Evolutionary conservation across 1,284 basidiomycete genomes (phyloP).

Genomic region (Ganoderma multipileum): DNA sequence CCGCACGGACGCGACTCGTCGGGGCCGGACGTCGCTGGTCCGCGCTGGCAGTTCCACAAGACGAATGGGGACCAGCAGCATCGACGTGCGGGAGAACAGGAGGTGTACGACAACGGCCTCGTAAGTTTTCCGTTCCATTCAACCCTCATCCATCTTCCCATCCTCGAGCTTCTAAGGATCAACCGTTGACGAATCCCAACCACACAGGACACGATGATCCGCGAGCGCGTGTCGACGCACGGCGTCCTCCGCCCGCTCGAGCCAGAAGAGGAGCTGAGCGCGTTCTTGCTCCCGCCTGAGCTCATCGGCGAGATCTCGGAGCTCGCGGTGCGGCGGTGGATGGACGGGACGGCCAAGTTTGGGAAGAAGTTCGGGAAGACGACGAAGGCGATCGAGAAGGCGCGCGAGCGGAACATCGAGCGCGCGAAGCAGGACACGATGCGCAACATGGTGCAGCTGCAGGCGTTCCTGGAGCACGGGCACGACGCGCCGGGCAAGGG

Average conservation of each 20-base stretch:
- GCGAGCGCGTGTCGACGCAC: slow-evolving; percentile 69
- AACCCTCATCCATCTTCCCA: not conserved
- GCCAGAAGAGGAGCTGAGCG: slow-evolving; percentile 54
- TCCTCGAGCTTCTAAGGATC: not conserved
- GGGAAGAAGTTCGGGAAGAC: slow-evolving; percentile 68
- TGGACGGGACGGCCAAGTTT: slow-evolving; percentile 62
- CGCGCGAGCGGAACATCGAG: slow-evolving; percentile 64
- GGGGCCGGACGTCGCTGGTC: slow-evolving; percentile 52
- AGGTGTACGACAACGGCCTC: slow-evolving; percentile 58
- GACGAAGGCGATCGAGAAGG: slow-evolving; percentile 62
- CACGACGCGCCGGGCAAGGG: slow-evolving; percentile 13
- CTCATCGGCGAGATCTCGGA: slow-evolving; percentile 77
- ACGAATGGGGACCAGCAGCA: slow-evolving; percentile 37
- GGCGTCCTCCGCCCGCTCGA: slow-evolving; percentile 70
- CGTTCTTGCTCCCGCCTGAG: slow-evolving; percentile 59
- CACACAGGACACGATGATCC: slow-evolving; percentile 64
- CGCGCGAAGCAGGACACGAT: slow-evolving; percentile 64
- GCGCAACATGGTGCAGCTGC: slow-evolving; percentile 54
- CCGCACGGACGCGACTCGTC: slow-evolving; percentile 13
- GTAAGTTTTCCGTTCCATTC: slow-evolving; percentile 44
- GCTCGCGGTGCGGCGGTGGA: slow-evolving; percentile 65
- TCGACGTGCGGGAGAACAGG: slow-evolving; percentile 69
- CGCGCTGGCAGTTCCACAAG: slow-evolving; percentile 42
- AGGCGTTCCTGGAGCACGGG: slow-evolving; percentile 39
- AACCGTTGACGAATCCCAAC: not conserved